phyloP scores from a whole-genome alignment of 192 early-diverging fungal genomes.

The Cladochytrium replicatum region DNA sequence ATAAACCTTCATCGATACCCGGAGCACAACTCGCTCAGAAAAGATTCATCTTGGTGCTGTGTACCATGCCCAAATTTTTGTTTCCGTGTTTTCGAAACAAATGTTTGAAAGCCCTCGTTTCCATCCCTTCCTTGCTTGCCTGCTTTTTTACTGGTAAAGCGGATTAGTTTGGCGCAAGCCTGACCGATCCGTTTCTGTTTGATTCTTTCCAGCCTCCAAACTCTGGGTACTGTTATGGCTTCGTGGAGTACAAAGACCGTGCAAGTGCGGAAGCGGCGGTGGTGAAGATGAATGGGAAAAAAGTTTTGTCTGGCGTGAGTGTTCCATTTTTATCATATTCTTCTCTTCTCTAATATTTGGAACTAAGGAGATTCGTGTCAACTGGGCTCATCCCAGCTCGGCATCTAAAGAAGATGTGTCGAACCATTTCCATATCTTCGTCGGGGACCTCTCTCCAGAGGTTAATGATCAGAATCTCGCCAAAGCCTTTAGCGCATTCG shows the following conservation, averaged over 20 bases:
- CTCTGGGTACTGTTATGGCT: constrained; percentile 89
- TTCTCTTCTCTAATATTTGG: neutral
- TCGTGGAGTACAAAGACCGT: constrained; percentile 73
- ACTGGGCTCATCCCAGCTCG: constrained; percentile 48
- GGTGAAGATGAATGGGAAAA: constrained; percentile 60
- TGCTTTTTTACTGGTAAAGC: too few relatives aligned
- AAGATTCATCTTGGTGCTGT: too few relatives aligned
- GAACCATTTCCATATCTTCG: constrained; percentile 79
- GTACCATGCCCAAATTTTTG: too few relatives aligned
- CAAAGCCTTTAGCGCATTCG: constrained; percentile 67
- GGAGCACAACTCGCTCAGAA: too few relatives aligned
- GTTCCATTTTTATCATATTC: neutral
- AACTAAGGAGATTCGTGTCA: constrained; percentile 53
- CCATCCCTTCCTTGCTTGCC: constrained; percentile 35
- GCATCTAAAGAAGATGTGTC: constrained; percentile 57
- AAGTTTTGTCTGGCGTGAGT: constrained; percentile 50
- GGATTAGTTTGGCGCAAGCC: too few relatives aligned
- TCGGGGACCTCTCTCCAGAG: constrained; percentile 86
- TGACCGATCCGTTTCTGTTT: too few relatives aligned
- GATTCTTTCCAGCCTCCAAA: too few relatives aligned
- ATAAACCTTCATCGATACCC: too few relatives aligned
- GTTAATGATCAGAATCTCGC: constrained; percentile 71
- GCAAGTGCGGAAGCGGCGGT: constrained; percentile 62
- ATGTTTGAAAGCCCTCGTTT: constrained; percentile 1
- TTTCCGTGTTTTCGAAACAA: too few relatives aligned